A percentile compares a stretch with the other conserved stretches of the same genome.
phyloP scores from a whole-genome alignment of 768 basidiomycete species.

The Tulasnella sp. region DNA sequence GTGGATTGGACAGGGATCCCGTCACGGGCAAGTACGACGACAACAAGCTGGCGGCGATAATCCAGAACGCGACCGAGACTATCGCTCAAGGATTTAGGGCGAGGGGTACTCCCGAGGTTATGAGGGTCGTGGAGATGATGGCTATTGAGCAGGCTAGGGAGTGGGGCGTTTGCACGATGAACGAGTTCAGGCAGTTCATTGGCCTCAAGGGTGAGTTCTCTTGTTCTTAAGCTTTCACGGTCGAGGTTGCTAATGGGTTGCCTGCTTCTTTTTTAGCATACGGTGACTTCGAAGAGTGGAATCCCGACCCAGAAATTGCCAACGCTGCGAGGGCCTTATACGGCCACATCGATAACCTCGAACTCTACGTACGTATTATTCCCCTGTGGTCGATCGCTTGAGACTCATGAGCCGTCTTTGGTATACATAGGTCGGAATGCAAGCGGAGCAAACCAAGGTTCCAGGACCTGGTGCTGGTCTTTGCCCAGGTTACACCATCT shows the following conservation, averaged over 20 bases:
- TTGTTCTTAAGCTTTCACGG: slow-evolving; percentile 4
- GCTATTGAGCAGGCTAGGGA: slow-evolving; percentile 65
- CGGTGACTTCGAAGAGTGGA: slow-evolving; percentile 45
- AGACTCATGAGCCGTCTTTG: background rate
- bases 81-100: slow-evolving; percentile 68
- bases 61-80: slow-evolving; percentile 63
- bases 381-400: slow-evolving; percentile 9
- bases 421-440: slow-evolving; percentile 57
- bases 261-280: slow-evolving; percentile 34
- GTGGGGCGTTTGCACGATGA: slow-evolving; percentile 69
- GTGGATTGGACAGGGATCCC: slow-evolving; percentile 59
- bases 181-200: slow-evolving; percentile 53
- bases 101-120: slow-evolving; percentile 65
- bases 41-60: slow-evolving; percentile 61
- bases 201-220: slow-evolving; percentile 38
- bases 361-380: slow-evolving; percentile 62
- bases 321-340: slow-evolving; percentile 66
- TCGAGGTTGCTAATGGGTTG: too few relatives aligned
- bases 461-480: slow-evolving; percentile 71
- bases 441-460: slow-evolving; percentile 71
- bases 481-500: slow-evolving; percentile 83
- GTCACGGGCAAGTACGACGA: slow-evolving; percentile 65
- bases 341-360: slow-evolving; percentile 73
- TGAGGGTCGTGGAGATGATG: slow-evolving; percentile 68
- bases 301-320: slow-evolving; percentile 41